Base-by-base conservation (phyloP, 164 flowering plant species). In the Echeveria elegans region DNA sequence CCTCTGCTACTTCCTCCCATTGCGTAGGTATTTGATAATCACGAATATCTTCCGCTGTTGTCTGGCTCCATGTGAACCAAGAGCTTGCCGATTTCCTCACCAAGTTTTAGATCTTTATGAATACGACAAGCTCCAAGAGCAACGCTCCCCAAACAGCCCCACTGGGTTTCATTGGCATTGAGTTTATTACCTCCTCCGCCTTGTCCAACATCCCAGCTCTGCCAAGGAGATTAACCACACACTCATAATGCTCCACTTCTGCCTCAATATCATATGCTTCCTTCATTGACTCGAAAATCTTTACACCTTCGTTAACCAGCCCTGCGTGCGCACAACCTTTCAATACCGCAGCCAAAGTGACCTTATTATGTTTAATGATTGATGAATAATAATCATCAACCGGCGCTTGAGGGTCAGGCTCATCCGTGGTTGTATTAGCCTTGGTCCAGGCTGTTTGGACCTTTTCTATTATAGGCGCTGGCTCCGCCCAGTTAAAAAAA, bases 301-400 rank as follows among this genome's bases (percentile, higher is more conserved):
- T 30, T 7, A 68, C 47, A 14, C 85, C 85, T 66, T 64, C 40
- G 29, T 77, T 82, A 6, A 78, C 79, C 31, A 77, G 48, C 19
- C 85, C 85, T 24, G 74, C 80, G 70, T 80, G 83, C 60, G 80
- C 77, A 67, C 83, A 82, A 0, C 82, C 85, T 26, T 70, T 76
- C 30, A 80, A 56, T 11, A 80, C 75, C 11, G 77, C 77, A 0
- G 74, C 65, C 36, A 80, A 76, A 5, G 86, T 80, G 50, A 78
- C 74, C 19, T 67, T 77, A 67, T 82, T 70, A 8, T 82, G 82
- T 29, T 58, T 77, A 14, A 71, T 1, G 29, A 69, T n/a, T n/a
- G n/a, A n/a, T n/a, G n/a, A n/a, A n/a, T n/a, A n/a, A n/a, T n/a
- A n/a, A n/a, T n/a, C n/a, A n/a, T n/a, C n/a, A n/a, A n/a, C n/a